Conservation (phyloP, 1,284 basidiomycete genomes). For the Heterobasidion occidentale region DNA sequence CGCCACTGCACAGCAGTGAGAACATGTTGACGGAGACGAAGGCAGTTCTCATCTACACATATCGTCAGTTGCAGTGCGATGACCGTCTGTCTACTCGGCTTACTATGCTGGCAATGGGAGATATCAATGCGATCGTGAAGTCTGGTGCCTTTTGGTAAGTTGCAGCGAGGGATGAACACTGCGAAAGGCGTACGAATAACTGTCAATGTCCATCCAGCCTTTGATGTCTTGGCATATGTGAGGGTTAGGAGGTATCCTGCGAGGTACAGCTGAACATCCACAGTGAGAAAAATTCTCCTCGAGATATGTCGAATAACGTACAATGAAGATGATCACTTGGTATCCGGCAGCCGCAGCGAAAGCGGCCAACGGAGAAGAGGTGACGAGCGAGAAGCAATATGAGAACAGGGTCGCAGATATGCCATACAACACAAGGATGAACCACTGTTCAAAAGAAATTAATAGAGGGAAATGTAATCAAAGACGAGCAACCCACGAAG, state of each 20-base stretch:
- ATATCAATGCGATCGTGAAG: conserved; percentile 58
- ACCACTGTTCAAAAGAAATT: conserved; percentile 41
- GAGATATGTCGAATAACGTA: conserved; percentile 23
- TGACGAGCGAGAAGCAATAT: conserved; percentile 57
- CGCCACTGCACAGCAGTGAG: conserved; percentile 63
- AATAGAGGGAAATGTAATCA: not conserved
- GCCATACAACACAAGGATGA: conserved; percentile 66
- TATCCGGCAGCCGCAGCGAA: conserved; percentile 72
- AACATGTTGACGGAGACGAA: conserved; percentile 75
- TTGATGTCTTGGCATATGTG: conserved; percentile 59
- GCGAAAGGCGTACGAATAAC: conserved; percentile 37
- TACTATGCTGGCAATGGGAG: conserved; percentile 66
- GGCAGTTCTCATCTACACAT: conserved; percentile 46
- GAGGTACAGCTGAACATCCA: conserved; percentile 43
- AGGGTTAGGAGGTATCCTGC: conserved; percentile 60
- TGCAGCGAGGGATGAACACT: not conserved
- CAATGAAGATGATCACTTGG: conserved; percentile 66
- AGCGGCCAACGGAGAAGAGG: conserved; percentile 62
- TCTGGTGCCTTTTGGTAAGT: conserved; percentile 25
- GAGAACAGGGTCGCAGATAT: conserved; percentile 61
- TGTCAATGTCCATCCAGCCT: conserved; percentile 45
- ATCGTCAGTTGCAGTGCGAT: not conserved
- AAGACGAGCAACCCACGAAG: conserved; percentile 37
- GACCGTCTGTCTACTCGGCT: conserved; percentile 18
- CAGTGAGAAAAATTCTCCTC: not conserved